These are phyloP conservation scores for Hymenoscyphus salicellus DNA, from an alignment of 2,329 filamentous ascomycete genomes.

Conservation along the genomic window DNA sequence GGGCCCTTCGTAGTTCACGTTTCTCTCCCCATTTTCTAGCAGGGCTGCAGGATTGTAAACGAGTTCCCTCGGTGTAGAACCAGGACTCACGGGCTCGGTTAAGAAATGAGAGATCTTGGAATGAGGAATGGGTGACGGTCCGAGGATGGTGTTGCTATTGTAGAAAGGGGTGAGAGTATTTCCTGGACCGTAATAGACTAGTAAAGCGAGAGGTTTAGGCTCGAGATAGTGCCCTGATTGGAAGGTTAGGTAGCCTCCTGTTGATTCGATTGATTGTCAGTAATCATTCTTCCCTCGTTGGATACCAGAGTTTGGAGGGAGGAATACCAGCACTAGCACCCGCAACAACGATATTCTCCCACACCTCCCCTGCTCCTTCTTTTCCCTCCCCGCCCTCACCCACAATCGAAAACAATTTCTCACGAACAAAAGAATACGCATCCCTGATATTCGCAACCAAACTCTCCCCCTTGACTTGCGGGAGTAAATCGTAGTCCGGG, in stretches of 20 bases:
- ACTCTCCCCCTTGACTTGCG: constrained; percentile 7
- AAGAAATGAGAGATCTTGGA: constrained; percentile 1
- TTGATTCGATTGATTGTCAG: background rate
- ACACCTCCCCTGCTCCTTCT: constrained; percentile 3
- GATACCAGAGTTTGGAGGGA: background rate
- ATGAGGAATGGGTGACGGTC: background rate
- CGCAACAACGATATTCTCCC: constrained; percentile 12
- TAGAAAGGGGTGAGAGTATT: constrained; percentile 9
- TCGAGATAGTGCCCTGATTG: constrained; percentile 12
- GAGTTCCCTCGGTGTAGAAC: constrained; percentile 2
- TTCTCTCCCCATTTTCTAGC: constrained; percentile 5
- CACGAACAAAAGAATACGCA: constrained; percentile 12
- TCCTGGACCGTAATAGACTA: constrained; percentile 10
- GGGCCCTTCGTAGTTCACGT: constrained; percentile 3
- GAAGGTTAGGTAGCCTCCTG: constrained; percentile 12
- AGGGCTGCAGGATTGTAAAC: constrained; percentile 9
- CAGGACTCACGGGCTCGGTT: background rate
- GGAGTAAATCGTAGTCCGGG: constrained; percentile 13
- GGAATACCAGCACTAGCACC: constrained; percentile 14
- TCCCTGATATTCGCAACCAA: constrained; percentile 9
- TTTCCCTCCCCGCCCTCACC: background rate
- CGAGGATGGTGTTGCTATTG: background rate
- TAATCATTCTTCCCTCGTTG: background rate
- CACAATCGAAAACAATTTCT: constrained; percentile 3
- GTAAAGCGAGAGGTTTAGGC: constrained; percentile 11